Conservation (phyloP, 1,139 yeast genomes). For the Lodderomyces oxycetoniae region DNA sequence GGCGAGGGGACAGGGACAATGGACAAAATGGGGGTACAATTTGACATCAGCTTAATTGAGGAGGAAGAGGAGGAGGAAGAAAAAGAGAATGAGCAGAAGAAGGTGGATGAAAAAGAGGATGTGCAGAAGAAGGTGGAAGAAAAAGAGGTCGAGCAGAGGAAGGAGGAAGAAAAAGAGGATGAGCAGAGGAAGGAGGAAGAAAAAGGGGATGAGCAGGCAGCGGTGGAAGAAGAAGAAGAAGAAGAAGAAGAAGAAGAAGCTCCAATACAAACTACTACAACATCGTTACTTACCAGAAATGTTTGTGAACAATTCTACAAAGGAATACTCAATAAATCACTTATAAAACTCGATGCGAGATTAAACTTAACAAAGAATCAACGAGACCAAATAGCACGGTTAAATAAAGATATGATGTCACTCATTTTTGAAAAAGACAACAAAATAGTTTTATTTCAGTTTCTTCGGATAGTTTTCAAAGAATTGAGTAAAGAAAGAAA, state of each 20-base stretch:
- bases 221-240: neutral
- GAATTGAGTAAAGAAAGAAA: conserved; percentile 24
- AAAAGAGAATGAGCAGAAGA: neutral
- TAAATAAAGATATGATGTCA: conserved; percentile 20
- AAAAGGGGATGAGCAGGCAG: neutral
- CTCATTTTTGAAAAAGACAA: conserved; percentile 21
- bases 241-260: neutral
- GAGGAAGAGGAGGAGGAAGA: conserved; percentile 1
- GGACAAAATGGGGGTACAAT: conserved; percentile 21
- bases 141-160: neutral
- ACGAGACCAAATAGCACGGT: neutral
- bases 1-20: conserved; percentile 10
- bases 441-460: conserved; percentile 36
- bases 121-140: neutral
- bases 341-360: neutral
- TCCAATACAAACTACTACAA: neutral
- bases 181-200: neutral
- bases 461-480: conserved; percentile 37
- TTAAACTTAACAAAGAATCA: neutral
- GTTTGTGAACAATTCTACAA: neutral
- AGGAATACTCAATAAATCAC: neutral
- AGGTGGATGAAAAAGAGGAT: neutral
- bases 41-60: conserved; percentile 34
- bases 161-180: neutral
- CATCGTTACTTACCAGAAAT: neutral